Evolutionary conservation across 768 basidiomycete genomes (phyloP).

Genomic region (Trametes cubensis): DNA sequence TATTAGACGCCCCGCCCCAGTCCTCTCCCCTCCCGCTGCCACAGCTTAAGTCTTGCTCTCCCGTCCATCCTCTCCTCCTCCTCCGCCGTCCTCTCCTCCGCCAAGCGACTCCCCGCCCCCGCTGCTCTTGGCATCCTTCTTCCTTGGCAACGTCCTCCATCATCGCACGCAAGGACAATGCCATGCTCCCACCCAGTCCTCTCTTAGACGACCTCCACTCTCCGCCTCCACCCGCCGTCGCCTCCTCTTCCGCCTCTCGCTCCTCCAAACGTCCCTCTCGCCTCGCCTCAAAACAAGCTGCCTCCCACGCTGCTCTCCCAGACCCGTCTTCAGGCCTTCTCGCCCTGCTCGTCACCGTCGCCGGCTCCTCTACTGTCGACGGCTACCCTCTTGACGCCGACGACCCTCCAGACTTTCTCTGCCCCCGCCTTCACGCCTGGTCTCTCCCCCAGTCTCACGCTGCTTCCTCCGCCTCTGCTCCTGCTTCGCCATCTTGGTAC

Average conservation of each 20-base stretch:
- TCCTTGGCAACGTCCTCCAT: constrained; percentile 5
- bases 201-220: constrained; percentile 8
- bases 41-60: not conserved
- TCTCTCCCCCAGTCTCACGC: constrained; percentile 4
- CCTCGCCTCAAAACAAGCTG: constrained; percentile 3
- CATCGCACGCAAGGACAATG: constrained; percentile 15
- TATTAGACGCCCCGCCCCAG: no score
- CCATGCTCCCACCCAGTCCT: constrained; percentile 22
- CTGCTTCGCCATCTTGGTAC: constrained; percentile 22
- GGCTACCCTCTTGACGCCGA: constrained; percentile 45
- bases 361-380: constrained; percentile 46
- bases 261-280: constrained; percentile 15
- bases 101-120: constrained; percentile 13
- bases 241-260: constrained; percentile 20
- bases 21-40: no score
- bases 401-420: constrained; percentile 61
- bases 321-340: constrained; percentile 55
- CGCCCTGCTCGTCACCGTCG: constrained; percentile 59
- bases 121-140: constrained; percentile 3
- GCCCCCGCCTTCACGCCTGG: constrained; percentile 41
- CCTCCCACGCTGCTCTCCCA: constrained; percentile 25
- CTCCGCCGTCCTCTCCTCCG: constrained; percentile 24
- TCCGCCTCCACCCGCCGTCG: constrained; percentile 12
- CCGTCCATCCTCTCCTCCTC: constrained; percentile 22
- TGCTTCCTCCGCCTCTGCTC: not conserved